Evolutionary conservation across 2,329 filamentous ascomycete genomes (phyloP), one percentile per base, ranked within the genome.

Genomic region (Xylariaceae sp.): DNA sequence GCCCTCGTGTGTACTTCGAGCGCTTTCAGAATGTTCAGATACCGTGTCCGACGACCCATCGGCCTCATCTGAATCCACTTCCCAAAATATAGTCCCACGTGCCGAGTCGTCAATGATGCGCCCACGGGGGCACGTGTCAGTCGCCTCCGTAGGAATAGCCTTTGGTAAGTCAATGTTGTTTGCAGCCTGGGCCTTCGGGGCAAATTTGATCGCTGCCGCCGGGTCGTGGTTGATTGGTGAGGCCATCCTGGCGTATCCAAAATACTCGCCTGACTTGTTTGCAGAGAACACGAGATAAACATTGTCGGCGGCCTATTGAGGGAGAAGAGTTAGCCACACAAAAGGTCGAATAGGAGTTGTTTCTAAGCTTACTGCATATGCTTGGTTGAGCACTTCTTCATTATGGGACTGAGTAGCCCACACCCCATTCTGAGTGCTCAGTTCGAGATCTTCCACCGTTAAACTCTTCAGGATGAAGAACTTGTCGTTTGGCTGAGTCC

Each of bases 331-430:
- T 62, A 57, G 62, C 62, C 47, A 35, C 17, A 47, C 37, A 42
- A 10, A 42, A 42, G 3, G 55, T 30, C 2, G 4, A n/a, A 8
- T 42, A 18, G 39, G 13, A 2, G 35, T 9, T n/a, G 42, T 35
- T 37, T 50, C 48, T 34, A 5, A 39, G 13, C 69, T 64, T 74
- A 92, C 92, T 77, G 89, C 82, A 73, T 88, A 97, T 0, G 93
- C 93, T 57, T 84, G 82, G 72, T 96, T 97, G 57, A 97, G 75
- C 1, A 78, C 76, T n/a, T 87, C 82, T 72, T 97, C 93, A 59
- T 97, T 97, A 71, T 97, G 93, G 6, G 89, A 87, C 70, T 97
- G 93, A 0, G 93, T 97, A 2, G 93, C 92, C 93, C 93, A 97
- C 0, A 93, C 87, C 0, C 90, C 89, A 55, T 90, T 97, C 53